Evolutionary conservation across 78 protist genomes (phyloP).

Genomic region (Cyanophora paradoxa): DNA sequence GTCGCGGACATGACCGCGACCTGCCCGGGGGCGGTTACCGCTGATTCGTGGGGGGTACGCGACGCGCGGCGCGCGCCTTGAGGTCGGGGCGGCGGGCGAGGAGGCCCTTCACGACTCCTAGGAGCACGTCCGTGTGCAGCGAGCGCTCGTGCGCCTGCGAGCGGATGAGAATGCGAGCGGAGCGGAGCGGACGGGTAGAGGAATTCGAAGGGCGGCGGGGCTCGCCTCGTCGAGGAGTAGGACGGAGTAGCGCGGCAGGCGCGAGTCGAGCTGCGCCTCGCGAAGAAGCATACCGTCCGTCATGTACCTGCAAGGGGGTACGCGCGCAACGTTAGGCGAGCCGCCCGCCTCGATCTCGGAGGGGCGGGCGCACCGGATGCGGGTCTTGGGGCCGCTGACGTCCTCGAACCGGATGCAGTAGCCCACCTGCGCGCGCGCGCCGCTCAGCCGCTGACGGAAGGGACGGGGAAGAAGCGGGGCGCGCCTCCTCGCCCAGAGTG

Average conservation of each 20-base stretch:
- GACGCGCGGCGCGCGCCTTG: neutral
- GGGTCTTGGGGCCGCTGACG: neutral
- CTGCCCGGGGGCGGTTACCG: too few relatives aligned
- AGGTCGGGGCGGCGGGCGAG: neutral
- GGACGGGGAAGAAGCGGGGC: too few relatives aligned
- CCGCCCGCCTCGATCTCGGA: too few relatives aligned
- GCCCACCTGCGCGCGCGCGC: too few relatives aligned
- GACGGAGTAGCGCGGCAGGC: neutral
- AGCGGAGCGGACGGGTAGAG: too few relatives aligned
- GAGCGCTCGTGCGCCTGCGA: constrained; percentile 93
- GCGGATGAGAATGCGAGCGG: too few relatives aligned
- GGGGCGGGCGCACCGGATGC: too few relatives aligned
- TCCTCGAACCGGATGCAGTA: constrained; percentile 71
- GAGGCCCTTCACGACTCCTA: constrained; percentile 58
- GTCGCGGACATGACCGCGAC: constrained; percentile 88
- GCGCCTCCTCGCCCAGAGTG: constrained; percentile 63
- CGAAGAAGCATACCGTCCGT: constrained; percentile 73
- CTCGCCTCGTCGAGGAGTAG: constrained; percentile 2
- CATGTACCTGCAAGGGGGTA: too few relatives aligned
- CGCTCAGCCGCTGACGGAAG: too few relatives aligned
- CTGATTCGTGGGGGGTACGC: too few relatives aligned
- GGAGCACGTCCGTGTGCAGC: constrained; percentile 89
- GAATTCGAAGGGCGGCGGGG: too few relatives aligned
- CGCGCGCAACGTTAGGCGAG: too few relatives aligned
- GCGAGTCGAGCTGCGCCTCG: constrained; percentile 46